Evolutionary conservation across 2,329 filamentous ascomycete species (phyloP), one percentile per base, ranked within the genome.

Genomic region (Xylariales sp.): DNA sequence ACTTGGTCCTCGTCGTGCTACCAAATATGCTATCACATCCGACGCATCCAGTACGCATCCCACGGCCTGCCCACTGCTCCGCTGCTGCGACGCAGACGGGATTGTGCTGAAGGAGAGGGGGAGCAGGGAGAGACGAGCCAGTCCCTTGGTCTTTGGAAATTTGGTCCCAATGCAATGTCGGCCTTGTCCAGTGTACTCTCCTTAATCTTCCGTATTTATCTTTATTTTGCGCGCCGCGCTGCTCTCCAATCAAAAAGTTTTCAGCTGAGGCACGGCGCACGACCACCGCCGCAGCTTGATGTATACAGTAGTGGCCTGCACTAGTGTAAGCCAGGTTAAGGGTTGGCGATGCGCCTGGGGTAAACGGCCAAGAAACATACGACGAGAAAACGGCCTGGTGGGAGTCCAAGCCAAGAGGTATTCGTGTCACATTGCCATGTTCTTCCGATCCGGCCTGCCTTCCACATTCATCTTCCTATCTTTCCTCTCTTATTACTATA

Each of bases 221-320:
- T 54, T 28, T 14, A 14, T 34, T 50, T 68, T 57, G 54, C 58
- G 65, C 68, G 65, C 65, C 32, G 28, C 59, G 39, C 9, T 34
- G 39, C 28, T 46, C 46, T 59, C 62, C 65, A 65, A 68, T 53
- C 62, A 65, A 56, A 5, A 18, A 32, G 28, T 52, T 66, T 66
- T 69, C 68, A 70, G 68, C 68, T 64, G 55, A 49, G 12, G 5
- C 16, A 61, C 30, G 14, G 39, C 45, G 34, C 12, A 48, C 39
- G 28, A 48, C 36, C 3, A 10, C 55, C 50, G 39, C 52, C 59
- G 23, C 28, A 58, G 52, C 60, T 10, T 10, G 8, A 39, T 39
- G 36, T 59, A 46, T 41, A 63, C 23, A 23, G 23, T 23, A 23
- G 23, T 1, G 54, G 39, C 43, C 58, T 58, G 3, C 36, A 39